Percentiles rank a stretch among this genome's conserved stretches.
phyloP scores from a whole-genome alignment of 768 basidiomycete genomes.

The Lactifluus subvellereus region DNA sequence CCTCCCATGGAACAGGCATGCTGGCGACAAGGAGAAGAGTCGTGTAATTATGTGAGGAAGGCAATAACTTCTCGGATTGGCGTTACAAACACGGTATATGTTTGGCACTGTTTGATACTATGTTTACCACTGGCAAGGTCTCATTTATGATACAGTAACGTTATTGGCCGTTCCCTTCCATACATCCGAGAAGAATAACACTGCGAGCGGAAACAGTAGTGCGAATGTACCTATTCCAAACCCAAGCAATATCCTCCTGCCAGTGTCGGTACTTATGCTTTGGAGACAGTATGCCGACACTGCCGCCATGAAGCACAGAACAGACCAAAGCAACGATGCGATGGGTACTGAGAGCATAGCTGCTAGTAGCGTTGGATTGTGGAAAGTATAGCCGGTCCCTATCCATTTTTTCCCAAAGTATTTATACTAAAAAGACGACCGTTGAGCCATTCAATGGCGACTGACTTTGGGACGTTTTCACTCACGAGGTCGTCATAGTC shows the following conservation, averaged over 20 bases:
- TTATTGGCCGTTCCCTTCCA: background rate
- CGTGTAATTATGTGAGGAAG: background rate
- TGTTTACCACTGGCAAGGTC: background rate
- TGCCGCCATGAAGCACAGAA: conserved; percentile 6
- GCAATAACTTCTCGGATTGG: too few relatives aligned
- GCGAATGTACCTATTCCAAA: conserved; percentile 1
- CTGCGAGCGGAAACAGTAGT: background rate
- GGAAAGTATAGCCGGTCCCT: background rate
- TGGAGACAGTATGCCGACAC: conserved; percentile 6
- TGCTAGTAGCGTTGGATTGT: conserved; percentile 9
- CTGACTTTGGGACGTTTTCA: background rate
- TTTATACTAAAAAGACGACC: background rate
- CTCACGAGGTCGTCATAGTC: conserved; percentile 13
- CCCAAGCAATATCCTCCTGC: conserved; percentile 1
- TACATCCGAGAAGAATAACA: conserved; percentile 7
- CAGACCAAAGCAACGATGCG: conserved; percentile 11
- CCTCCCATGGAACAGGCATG: conserved; percentile 98
- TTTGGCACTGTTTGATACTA: conserved; percentile 17
- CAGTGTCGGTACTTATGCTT: background rate
- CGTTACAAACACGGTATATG: background rate
- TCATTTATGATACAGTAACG: background rate
- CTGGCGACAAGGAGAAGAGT: conserved; percentile 22
- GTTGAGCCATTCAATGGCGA: background rate
- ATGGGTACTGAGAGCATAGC: conserved; percentile 11
- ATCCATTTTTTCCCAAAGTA: background rate